Base-by-base conservation (phyloP, 352 stramenopile species). In the Globisporangium barbulae region DNA sequence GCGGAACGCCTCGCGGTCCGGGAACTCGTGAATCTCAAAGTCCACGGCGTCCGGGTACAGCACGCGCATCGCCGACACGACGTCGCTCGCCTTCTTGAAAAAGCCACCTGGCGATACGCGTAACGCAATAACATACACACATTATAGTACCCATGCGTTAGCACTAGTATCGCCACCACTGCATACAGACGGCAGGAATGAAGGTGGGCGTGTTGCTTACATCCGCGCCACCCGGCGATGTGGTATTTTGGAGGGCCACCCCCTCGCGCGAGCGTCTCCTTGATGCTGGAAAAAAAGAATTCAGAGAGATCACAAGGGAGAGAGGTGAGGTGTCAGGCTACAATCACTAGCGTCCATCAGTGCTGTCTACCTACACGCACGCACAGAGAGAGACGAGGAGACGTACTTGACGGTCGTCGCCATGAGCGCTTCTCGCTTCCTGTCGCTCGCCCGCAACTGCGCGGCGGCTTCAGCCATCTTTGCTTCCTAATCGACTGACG, bases 211-310 rank as follows among this genome's bases (percentile, higher is more conserved):
- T 5, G 9, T 12, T 17, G 9, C 63, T 62, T 60, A 79, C 84
- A 91, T 54, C 76, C 78, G 53, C 63, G 75, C 84, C 84, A 93
- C n/a, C 84, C 84, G 22, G 81, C 77, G 67, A 93, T 71, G 68
- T 91, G 76, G 70, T 85, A 89, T 25, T 67, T 83, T 30, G 71
- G 69, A n/a, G 67, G 63, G 7, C 63, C 70, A 49, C 63, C 69
- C 28, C 58, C 60, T 52, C 22, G 50, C 62, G 57, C 55, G 30
- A 88, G 65, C 52, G 76, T 83, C 64, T 81, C 71, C 25, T 56
- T 35, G 33, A 91, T 59, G 52, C 79, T 90, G 56, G n/a, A n/a
- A 22, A 61, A 41, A 44, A 25, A 1, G 19, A 35, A 44, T 9
- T 62, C 7, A 63, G 6, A 56, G 21, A 35, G 7, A 41, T 6